Evolutionary conservation across 176 grass and related monocot species (phyloP).

Genomic region (Poa annua): DNA sequence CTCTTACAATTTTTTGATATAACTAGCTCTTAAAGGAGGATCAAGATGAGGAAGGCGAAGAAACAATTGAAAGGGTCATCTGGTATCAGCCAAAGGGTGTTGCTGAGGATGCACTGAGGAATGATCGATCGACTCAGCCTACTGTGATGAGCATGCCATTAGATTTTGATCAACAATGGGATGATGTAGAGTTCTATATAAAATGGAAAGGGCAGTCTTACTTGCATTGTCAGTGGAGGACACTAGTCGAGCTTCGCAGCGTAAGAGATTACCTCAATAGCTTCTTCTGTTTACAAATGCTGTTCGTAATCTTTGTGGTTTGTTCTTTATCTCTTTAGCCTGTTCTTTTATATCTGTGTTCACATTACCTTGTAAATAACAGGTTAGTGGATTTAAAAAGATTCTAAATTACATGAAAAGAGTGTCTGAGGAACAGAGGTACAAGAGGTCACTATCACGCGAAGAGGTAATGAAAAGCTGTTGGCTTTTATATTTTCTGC

Average conservation of each 20-base stretch:
- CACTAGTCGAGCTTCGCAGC: slow-evolving; percentile 76
- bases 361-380: slow-evolving; percentile 44
- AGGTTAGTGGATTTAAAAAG: slow-evolving; percentile 99
- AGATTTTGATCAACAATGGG: slow-evolving; percentile 72
- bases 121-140: slow-evolving; percentile 72
- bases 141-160: slow-evolving; percentile 60
- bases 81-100: slow-evolving; percentile 88
- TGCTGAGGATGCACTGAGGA: slow-evolving; percentile 76
- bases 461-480: slow-evolving; percentile 69
- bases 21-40: slow-evolving; percentile 77
- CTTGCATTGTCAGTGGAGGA: slow-evolving; percentile 95
- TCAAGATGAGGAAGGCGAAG: slow-evolving; percentile 76
- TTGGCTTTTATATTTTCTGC: slow-evolving; percentile 20
- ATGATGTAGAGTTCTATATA: slow-evolving; percentile 96
- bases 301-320: slow-evolving; percentile 24
- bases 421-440: slow-evolving; percentile 80
- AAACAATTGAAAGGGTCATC: slow-evolving; percentile 92
- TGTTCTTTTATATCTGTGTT: slow-evolving; percentile 30
- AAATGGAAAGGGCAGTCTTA: slow-evolving; percentile 98
- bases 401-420: slow-evolving; percentile 98
- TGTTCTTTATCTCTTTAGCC: slow-evolving; percentile 16
- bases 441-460: slow-evolving; percentile 86
- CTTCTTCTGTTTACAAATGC: slow-evolving; percentile 8
- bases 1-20: slow-evolving; percentile 31
- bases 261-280: slow-evolving; percentile 49